Evolutionary conservation across 1,284 basidiomycete species (phyloP), one percentile per base, ranked within the genome.

Genomic region (Cerrena zonata): DNA sequence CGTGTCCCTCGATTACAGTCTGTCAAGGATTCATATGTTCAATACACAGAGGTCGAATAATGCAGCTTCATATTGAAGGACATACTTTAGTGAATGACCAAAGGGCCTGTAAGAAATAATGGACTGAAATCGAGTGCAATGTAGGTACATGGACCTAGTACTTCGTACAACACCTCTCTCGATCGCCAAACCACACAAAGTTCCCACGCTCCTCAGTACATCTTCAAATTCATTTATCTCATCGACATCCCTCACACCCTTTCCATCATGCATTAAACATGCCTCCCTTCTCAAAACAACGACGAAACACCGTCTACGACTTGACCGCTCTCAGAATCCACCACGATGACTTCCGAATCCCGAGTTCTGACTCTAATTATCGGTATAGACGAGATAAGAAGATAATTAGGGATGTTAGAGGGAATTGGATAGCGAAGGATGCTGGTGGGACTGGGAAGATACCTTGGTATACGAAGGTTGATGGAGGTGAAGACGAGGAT

Each of bases 231-330:
- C n/a, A n/a, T n/a, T n/a, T n/a, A n/a, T n/a, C n/a, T n/a, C 15
- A 34, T 34, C 7, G 15, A 7, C 30, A 34, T 34, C 7, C 30
- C 15, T 34, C 30, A 7, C 30, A 34, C 30, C 7, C 30, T 34
- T 34, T 7, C 7, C 30, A 7, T 34, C 30, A 34, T 7, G n/a
- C n/a, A n/a, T n/a, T 15, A 15, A 34, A 7, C 30, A 34, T 34
- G 30, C 30, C 30, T 7, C 30, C 30, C 30, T n/a, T n/a, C n/a
- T 7, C 30, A 7, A 15, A 15, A 34, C 30, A 68, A 43, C 77
- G 80, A 45, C 69, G 65, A 47, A 79, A 68, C 49, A 83, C 79
- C 2, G 73, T 83, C 18, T 79, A 78, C 58, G 83, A 85, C 59
- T 72, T 78, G 27, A 69, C 82, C 0, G 71, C 74, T 45, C 74